Evolutionary conservation across 768 basidiomycete species (phyloP).

Genomic region (Leucocoprinus leucothites): DNA sequence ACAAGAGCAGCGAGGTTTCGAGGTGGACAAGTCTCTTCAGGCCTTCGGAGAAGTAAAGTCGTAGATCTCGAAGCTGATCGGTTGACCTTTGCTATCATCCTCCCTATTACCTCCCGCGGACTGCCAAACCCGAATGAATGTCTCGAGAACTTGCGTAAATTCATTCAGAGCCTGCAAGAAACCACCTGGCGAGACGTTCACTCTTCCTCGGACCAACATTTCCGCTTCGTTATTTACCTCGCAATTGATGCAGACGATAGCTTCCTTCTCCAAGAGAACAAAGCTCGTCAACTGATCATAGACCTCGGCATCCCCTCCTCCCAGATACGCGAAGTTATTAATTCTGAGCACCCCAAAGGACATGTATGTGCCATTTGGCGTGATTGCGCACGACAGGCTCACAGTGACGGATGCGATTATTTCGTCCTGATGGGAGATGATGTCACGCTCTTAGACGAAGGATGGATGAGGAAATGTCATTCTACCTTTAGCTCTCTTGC

Average conservation of each 20-base stretch:
- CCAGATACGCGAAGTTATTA: slow-evolving; percentile 29
- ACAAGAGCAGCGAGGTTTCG: not conserved
- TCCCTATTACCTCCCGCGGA: slow-evolving; percentile 57
- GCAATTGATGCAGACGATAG: slow-evolving; percentile 50
- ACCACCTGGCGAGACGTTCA: slow-evolving; percentile 45
- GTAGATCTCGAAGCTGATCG: slow-evolving; percentile 31
- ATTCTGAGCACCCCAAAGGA: slow-evolving; percentile 38
- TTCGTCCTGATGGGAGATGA: slow-evolving; percentile 56
- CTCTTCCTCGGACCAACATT: not conserved
- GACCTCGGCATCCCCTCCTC: slow-evolving; percentile 28
- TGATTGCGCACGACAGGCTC: slow-evolving; percentile 45
- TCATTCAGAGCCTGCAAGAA: slow-evolving; percentile 38
- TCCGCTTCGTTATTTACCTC: slow-evolving; percentile 37
- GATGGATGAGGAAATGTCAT: slow-evolving; percentile 47
- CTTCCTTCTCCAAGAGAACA: slow-evolving; percentile 27
- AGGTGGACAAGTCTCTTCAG: not conserved
- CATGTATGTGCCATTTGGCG: slow-evolving; percentile 55
- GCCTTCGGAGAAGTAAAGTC: slow-evolving; percentile 33
- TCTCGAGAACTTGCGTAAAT: slow-evolving; percentile 36
- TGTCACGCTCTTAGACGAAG: slow-evolving; percentile 43
- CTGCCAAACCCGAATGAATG: slow-evolving; percentile 31
- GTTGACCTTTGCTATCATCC: slow-evolving; percentile 47
- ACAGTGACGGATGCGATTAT: slow-evolving; percentile 46
- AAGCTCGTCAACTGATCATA: slow-evolving; percentile 34
- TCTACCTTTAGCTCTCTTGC: slow-evolving; percentile 35